phyloP scores from a whole-genome alignment of 805 yeast genomes.

The Metschnikowia matae region DNA sequence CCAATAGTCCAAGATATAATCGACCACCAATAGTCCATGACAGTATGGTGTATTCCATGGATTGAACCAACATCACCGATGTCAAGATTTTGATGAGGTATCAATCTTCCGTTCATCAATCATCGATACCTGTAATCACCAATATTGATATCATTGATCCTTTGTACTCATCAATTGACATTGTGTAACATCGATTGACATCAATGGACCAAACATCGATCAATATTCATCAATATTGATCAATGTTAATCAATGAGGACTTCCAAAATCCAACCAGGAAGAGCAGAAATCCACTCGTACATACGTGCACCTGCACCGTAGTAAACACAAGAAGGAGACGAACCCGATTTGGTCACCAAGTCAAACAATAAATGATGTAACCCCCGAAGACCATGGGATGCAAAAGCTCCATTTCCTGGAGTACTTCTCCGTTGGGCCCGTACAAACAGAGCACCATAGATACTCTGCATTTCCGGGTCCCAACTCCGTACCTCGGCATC shows the following conservation, averaged over 20 bases:
- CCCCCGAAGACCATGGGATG: constrained; percentile 24
- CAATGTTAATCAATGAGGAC: not conserved
- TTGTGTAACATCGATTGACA: too few species aligned
- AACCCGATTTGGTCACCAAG: constrained; percentile 23
- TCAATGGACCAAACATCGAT: too few species aligned
- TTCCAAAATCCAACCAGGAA: constrained; percentile 31
- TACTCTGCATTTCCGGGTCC: constrained; percentile 30
- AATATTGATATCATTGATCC: too few species aligned
- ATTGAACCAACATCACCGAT: too few species aligned
- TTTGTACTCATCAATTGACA: too few species aligned
- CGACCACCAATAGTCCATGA: too few species aligned
- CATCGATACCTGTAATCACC: too few species aligned
- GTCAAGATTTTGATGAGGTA: too few species aligned
- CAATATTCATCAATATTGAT: too few species aligned
- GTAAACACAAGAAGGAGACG: constrained; percentile 31
- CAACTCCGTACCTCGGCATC: constrained; percentile 39
- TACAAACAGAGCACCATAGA: constrained; percentile 32
- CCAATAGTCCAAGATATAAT: too few species aligned
- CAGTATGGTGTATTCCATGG: too few species aligned
- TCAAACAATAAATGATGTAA: constrained; percentile 40
- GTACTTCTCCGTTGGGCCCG: constrained; percentile 27
- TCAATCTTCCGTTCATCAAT: too few species aligned
- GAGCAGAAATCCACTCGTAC: constrained; percentile 30
- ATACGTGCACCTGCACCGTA: constrained; percentile 42
- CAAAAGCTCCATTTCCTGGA: constrained; percentile 29